A percentile compares a stretch with the other conserved stretches of the same genome.
Conservation (phyloP, 306 rosid genomes). For the Abrus pulchellus region DNA sequence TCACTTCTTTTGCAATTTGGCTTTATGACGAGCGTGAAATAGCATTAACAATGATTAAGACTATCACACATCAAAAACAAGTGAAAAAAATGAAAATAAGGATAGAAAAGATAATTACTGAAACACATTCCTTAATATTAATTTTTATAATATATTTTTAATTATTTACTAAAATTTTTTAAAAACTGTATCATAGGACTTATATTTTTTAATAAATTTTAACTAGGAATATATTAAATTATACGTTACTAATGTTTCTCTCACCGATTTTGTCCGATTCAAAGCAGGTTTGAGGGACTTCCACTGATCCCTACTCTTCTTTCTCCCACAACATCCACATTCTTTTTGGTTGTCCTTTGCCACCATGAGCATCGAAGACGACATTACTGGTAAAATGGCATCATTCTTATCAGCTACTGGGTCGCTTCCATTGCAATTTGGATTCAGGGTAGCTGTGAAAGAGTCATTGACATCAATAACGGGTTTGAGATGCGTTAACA, state of each 20-base stretch:
- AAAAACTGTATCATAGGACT: too few species aligned
- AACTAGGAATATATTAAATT: too few species aligned
- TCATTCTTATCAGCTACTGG: background rate
- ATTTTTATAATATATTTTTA: too few species aligned
- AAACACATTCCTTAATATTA: too few species aligned
- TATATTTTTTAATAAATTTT: too few species aligned
- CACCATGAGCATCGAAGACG: background rate
- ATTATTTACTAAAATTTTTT: too few species aligned
- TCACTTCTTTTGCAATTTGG: background rate
- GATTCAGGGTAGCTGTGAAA: background rate
- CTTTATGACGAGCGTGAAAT: too few species aligned
- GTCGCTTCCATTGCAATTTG: background rate
- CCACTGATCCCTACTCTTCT: background rate
- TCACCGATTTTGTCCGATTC: conserved; percentile 34
- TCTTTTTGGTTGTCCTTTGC: background rate
- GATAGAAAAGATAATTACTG: too few species aligned
- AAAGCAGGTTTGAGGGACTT: background rate
- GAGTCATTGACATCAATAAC: background rate
- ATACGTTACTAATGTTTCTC: too few species aligned
- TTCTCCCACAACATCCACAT: background rate
- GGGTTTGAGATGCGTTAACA: conserved; percentile 23
- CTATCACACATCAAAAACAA: too few species aligned
- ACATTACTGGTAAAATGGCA: background rate
- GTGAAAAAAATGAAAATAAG: too few species aligned
- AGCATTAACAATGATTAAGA: too few species aligned